Evolutionary conservation across 495 filamentous ascomycete genomes (phyloP).

Genomic region (Opeltia flavorubescens): DNA sequence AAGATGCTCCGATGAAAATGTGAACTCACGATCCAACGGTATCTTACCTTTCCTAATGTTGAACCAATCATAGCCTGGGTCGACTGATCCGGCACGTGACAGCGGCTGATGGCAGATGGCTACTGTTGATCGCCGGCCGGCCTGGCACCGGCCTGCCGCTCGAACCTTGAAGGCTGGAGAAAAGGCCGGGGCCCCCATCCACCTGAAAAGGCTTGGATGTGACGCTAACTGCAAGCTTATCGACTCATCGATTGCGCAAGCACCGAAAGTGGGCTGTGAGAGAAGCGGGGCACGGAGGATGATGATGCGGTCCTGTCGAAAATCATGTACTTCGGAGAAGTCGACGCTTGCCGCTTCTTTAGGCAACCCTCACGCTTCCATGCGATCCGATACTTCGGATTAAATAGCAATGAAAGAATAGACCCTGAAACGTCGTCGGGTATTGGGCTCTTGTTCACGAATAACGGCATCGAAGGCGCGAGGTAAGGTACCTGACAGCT

Average conservation of each 20-base stretch:
- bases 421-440: not conserved
- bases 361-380: not conserved
- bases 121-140: not conserved
- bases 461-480: too few species aligned
- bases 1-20: too few species aligned
- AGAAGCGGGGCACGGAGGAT: not conserved
- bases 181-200: not conserved
- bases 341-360: not conserved
- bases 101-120: not conserved
- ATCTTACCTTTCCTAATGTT: too few species aligned
- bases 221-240: not conserved
- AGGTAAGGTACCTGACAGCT: not conserved
- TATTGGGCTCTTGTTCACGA: not conserved
- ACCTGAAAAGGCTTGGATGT: not conserved
- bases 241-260: conserved; percentile 1
- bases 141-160: too few species aligned
- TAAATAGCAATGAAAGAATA: not conserved
- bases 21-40: too few species aligned
- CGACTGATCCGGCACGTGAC: too few species aligned
- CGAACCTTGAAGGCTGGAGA: not conserved
- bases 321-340: not conserved
- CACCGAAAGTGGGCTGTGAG: not conserved
- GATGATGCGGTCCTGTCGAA: not conserved
- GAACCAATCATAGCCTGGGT: too few species aligned
- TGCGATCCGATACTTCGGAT: not conserved